Evolutionary conservation across 768 basidiomycete species (phyloP).

Genomic region (Leccinum disarticulatum): DNA sequence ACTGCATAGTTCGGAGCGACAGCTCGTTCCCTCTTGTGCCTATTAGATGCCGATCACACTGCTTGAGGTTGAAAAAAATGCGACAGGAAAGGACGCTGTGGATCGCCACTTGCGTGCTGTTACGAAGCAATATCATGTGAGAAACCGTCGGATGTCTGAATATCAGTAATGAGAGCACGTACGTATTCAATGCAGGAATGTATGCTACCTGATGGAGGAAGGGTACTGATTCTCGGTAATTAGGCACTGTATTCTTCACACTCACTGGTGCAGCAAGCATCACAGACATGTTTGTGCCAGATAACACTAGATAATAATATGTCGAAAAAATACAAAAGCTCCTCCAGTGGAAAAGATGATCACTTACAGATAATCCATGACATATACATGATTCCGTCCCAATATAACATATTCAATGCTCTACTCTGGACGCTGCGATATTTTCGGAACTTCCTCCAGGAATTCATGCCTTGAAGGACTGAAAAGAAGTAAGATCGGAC

Average conservation of each 20-base stretch:
- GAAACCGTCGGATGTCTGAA: background rate
- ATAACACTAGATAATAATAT: no score
- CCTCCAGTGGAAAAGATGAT: background rate
- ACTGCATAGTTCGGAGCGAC: constrained; percentile 11
- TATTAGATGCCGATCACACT: constrained; percentile 9
- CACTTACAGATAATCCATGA: constrained; percentile 20
- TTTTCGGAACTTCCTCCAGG: constrained; percentile 24
- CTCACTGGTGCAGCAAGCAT: constrained; percentile 15
- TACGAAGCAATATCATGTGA: background rate
- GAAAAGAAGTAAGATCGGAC: background rate
- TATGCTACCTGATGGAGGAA: constrained; percentile 12
- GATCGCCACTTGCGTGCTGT: constrained; percentile 29
- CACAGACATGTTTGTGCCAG: no score
- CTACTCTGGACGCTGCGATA: constrained; percentile 20
- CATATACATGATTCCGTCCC: constrained; percentile 33
- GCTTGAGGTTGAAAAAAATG: constrained; percentile 10
- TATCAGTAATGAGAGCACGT: constrained; percentile 5
- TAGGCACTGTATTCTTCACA: background rate
- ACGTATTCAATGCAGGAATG: constrained; percentile 23
- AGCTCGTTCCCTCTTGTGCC: background rate
- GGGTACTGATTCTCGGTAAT: background rate
- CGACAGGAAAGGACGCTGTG: constrained; percentile 26
- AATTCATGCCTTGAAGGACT: constrained; percentile 29
- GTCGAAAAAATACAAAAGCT: background rate
- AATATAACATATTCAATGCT: constrained; percentile 21